Evolutionary conservation across 192 early-diverging fungal species (phyloP).

Genomic region (Backusella luteola): DNA sequence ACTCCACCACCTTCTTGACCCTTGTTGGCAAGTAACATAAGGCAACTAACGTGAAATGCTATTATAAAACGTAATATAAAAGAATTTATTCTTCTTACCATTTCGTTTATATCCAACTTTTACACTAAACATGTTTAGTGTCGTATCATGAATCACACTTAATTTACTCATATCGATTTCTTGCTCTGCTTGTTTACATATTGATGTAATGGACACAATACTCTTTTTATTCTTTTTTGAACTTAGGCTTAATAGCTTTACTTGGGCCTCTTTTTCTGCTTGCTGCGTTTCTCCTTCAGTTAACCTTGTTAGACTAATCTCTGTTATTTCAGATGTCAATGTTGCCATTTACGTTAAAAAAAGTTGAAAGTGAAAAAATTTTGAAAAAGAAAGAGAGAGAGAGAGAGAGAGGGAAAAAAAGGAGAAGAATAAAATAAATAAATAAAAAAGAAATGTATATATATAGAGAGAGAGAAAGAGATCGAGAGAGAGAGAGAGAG

Average conservation of each 20-base stretch:
- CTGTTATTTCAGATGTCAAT: background rate
- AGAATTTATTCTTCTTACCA: background rate
- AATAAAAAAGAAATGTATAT: background rate
- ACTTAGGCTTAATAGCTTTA: background rate
- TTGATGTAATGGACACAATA: background rate
- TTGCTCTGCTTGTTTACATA: background rate
- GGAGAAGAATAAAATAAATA: background rate
- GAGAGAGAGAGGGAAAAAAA: background rate
- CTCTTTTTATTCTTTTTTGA: background rate
- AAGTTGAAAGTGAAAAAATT: too few species aligned
- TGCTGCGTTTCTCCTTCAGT: background rate
- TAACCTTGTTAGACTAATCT: background rate
- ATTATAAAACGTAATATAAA: background rate
- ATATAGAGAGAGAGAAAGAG: background rate
- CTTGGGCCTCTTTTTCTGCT: background rate
- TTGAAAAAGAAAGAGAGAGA: background rate
- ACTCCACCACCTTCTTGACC: background rate
- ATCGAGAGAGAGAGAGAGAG: background rate
- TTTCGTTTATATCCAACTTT: background rate
- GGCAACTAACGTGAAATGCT: background rate
- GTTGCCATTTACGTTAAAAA: background rate
- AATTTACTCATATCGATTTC: background rate
- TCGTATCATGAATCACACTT: constrained; percentile 12
- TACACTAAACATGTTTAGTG: constrained; percentile 4
- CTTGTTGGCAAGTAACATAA: constrained; percentile 17